Conservation (phyloP, 2,329 filamentous ascomycete genomes). For the Pochonia chlamydosporia region DNA sequence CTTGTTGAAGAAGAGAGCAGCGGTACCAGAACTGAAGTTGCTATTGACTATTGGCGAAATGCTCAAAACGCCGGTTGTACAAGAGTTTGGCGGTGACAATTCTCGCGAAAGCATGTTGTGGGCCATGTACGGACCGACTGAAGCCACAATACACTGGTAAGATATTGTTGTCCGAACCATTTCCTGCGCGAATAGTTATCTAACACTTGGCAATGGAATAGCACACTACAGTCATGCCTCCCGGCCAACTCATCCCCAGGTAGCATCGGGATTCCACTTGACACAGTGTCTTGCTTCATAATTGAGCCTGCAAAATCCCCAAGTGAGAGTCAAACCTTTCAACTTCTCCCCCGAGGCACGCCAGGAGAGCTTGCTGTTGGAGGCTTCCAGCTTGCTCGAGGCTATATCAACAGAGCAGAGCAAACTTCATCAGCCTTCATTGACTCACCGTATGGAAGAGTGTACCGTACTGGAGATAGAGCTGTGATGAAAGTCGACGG, state of each 20-base stretch:
- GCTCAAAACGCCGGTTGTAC: constrained; percentile 71
- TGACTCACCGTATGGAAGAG: constrained; percentile 56
- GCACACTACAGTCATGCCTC: constrained; percentile 66
- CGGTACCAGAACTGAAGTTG: constrained; percentile 62
- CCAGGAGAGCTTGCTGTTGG: constrained; percentile 77
- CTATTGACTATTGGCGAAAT: constrained; percentile 90
- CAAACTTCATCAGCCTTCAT: constrained; percentile 71
- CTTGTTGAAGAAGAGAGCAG: constrained; percentile 60
- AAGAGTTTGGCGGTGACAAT: constrained; percentile 65
- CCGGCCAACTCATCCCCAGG: constrained; percentile 48
- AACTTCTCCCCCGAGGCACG: constrained; percentile 58
- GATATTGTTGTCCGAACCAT: constrained; percentile 11
- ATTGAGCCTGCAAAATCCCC: constrained; percentile 39
- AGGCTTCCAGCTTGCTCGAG: constrained; percentile 70
- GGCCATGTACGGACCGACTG: constrained; percentile 93
- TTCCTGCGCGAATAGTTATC: constrained; percentile 5
- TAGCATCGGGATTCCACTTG: constrained; percentile 72
- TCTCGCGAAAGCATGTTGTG: constrained; percentile 61
- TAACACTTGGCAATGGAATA: constrained; percentile 15
- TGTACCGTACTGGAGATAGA: constrained; percentile 85
- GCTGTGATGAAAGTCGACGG: constrained; percentile 63
- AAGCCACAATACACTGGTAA: constrained; percentile 81
- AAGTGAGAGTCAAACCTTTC: constrained; percentile 25
- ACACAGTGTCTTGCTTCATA: constrained; percentile 75
- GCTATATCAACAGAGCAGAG: constrained; percentile 75